Evolutionary conservation across 2,329 filamentous ascomycete species (phyloP), one percentile per base, ranked within the genome.

Genomic region (Cercospora sesami): DNA sequence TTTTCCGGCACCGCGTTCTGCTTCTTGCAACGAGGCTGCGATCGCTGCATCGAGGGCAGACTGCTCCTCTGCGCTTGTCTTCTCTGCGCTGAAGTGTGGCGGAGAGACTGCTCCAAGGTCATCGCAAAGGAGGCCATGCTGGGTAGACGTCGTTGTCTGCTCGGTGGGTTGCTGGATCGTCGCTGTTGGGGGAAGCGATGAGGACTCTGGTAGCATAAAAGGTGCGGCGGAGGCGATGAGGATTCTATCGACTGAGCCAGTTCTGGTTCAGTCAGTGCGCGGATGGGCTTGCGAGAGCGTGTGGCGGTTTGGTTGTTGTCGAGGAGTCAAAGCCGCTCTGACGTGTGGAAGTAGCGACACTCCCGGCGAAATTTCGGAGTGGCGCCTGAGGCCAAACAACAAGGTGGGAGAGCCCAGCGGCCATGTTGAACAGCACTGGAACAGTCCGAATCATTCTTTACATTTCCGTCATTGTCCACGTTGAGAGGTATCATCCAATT

Each of bases 151-250:
- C 67, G 71, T 66, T 71, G 76, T 74, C 75, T 79, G 72, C 74
- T 75, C 75, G 74, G 78, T 73, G 75, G 77, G 75, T 74, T 81
- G 76, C 75, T 79, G 71, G 73, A 78, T 75, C 69, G 77, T 76
- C 74, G 78, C 79, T 79, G 81, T 81, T 80, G 82, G 81, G 77
- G 78, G 81, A 78, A 80, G 80, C 81, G 83, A 79, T 76, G 81
- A 75, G 75, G 82, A 80, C 85, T 85, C 86, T 83, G 87, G 79
- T 85, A 87, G 87, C 87, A 90, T 90, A 89, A 85, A 89, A 89
- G 78, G 79, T 69, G 77, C 77, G 79, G 77, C 75, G 73, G 36
- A 72, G 71, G 72, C 74, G 68, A 71, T 68, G 71, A 72, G 67
- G 71, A 73, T 72, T 73, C 73, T 73, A 75, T 76, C 77, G 86